Conservation (phyloP, 2,329 filamentous ascomycete species). For the Orbilia quercus region DNA sequence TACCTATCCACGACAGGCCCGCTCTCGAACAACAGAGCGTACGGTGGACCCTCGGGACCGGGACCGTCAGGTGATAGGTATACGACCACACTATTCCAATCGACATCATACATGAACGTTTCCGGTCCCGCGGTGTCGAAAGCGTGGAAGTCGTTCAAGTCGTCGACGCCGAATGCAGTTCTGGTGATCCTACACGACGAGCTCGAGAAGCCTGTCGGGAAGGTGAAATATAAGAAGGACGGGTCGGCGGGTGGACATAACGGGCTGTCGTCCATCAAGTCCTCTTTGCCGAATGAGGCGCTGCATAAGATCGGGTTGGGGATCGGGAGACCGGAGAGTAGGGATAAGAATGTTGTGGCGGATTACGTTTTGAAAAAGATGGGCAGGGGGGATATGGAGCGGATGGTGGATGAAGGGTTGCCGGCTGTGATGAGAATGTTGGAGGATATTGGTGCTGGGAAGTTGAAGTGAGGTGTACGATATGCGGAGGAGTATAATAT, state of each 20-base stretch:
- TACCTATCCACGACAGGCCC: constrained; percentile 68
- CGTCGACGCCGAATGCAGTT: constrained; percentile 57
- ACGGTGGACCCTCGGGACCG: constrained; percentile 68
- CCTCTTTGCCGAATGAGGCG: constrained; percentile 64
- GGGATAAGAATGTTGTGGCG: constrained; percentile 75
- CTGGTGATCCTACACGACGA: constrained; percentile 91
- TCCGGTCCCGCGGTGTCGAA: constrained; percentile 77
- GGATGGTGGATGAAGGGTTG: constrained; percentile 68
- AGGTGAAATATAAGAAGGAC: constrained; percentile 74
- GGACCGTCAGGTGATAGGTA: constrained; percentile 60
- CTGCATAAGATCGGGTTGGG: constrained; percentile 76
- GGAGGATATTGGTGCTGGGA: constrained; percentile 62
- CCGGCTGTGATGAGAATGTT: constrained; percentile 68
- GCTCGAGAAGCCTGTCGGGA: constrained; percentile 77
- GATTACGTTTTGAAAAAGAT: constrained; percentile 81
- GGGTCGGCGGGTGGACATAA: constrained; percentile 78
- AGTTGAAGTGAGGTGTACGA: constrained; percentile 32
- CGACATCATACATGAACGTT: constrained; percentile 83
- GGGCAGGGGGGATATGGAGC: constrained; percentile 67
- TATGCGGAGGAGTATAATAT: not conserved
- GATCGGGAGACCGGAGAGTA: constrained; percentile 81
- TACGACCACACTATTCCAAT: constrained; percentile 77
- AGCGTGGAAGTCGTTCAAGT: constrained; percentile 71
- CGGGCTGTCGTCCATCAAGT: constrained; percentile 75
- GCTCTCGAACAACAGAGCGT: constrained; percentile 66